A percentile compares a stretch with the other conserved stretches of the same genome.
Evolutionary conservation across 805 yeast genomes (phyloP).

Genomic region (Cyberlindnera misumaiensis): DNA sequence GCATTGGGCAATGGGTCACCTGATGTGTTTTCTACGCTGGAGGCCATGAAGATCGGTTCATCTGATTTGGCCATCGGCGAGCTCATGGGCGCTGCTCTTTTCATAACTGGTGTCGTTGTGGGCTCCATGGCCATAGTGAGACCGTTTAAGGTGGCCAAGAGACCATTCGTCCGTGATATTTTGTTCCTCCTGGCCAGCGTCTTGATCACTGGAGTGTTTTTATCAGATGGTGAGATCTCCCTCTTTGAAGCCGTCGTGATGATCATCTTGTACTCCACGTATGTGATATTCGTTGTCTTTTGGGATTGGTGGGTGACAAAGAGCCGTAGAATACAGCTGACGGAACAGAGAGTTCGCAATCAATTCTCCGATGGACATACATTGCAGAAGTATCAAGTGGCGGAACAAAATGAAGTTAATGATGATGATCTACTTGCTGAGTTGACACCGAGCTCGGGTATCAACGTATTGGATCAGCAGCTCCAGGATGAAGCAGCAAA

Average conservation of each 20-base stretch:
- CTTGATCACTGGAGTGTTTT: constrained; percentile 39
- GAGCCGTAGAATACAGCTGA: constrained; percentile 12
- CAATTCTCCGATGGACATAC: constrained; percentile 7
- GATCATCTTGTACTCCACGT: constrained; percentile 48
- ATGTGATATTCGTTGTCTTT: constrained; percentile 43
- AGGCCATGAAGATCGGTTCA: constrained; percentile 67
- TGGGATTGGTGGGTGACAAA: constrained; percentile 20
- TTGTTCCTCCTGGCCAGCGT: constrained; percentile 46
- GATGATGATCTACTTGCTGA: constrained; percentile 18
- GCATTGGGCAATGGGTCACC: constrained; percentile 94
- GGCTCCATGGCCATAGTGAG: constrained; percentile 70
- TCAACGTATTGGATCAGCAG: constrained; percentile 14
- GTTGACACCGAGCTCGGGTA: constrained; percentile 6
- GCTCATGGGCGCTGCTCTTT: constrained; percentile 84
- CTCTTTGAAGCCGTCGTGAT: constrained; percentile 49
- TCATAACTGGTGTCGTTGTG: constrained; percentile 74
- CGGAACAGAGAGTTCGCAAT: constrained; percentile 21
- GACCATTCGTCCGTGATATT: constrained; percentile 40
- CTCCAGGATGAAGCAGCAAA: constrained; percentile 6
- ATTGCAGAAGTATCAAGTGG: constrained; percentile 8
- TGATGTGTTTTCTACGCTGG: constrained; percentile 78
- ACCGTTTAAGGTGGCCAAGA: constrained; percentile 53
- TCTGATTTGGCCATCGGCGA: constrained; percentile 83
- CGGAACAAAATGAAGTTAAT: constrained; percentile 16
- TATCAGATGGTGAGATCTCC: constrained; percentile 54